Conservation (phyloP, 2,329 filamentous ascomycete species). For the Verticillium longisporum region DNA sequence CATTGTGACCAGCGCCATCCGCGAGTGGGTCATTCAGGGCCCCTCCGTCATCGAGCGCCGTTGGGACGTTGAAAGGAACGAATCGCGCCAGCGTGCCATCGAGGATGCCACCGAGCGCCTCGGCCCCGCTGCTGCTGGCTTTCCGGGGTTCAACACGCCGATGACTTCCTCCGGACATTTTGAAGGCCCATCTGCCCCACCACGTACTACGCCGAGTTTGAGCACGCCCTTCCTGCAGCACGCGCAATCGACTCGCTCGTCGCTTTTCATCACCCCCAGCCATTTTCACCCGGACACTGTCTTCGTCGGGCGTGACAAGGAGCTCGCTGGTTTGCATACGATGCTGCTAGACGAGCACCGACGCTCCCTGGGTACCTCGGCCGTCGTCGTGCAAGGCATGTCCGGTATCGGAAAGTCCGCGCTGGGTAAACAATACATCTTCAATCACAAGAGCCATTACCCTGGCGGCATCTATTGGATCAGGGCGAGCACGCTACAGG, state of each 20-base stretch:
- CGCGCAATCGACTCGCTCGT: not conserved
- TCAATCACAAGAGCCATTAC: constrained; percentile 50
- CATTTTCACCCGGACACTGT: constrained; percentile 56
- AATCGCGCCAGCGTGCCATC: constrained; percentile 34
- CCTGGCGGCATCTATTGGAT: constrained; percentile 66
- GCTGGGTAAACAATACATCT: constrained; percentile 61
- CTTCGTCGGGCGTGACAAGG: constrained; percentile 53
- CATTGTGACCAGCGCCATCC: constrained; percentile 40
- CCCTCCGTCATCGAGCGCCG: constrained; percentile 45
- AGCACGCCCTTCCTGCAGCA: not conserved
- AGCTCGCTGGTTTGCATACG: constrained; percentile 51
- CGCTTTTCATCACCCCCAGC: constrained; percentile 39
- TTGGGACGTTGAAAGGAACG: constrained; percentile 55
- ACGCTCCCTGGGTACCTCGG: constrained; percentile 50
- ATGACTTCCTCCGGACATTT: not conserved
- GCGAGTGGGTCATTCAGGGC: constrained; percentile 46
- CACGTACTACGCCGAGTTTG: not conserved
- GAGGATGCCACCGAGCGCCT: constrained; percentile 39
- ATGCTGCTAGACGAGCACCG: constrained; percentile 51
- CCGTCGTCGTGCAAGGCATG: constrained; percentile 57
- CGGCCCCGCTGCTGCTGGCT: not conserved
- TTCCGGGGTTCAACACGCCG: not conserved
- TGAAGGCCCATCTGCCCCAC: not conserved
- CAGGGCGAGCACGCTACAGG: constrained; percentile 51
- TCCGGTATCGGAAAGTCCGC: constrained; percentile 65